Conservation (phyloP, 495 filamentous ascomycete genomes). For the Penicillium riverlandense region DNA sequence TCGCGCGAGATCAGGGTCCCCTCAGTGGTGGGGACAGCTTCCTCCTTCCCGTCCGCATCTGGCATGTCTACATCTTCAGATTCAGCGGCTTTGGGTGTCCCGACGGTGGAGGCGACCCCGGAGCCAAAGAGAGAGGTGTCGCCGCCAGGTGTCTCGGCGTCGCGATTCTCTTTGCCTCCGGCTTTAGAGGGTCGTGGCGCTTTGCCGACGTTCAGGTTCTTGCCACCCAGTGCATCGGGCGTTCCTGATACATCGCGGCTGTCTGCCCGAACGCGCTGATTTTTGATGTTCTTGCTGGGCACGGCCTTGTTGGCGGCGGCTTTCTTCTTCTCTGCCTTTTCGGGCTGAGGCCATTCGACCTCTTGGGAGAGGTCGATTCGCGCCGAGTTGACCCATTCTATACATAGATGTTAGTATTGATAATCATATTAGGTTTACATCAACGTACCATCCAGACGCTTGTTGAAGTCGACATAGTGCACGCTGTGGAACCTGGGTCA, state of each 20-base stretch:
- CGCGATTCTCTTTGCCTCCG: conserved; percentile 58
- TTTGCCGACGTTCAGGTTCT: conserved; percentile 41
- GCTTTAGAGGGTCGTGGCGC: conserved; percentile 45
- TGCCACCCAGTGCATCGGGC: conserved; percentile 47
- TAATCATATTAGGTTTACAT: background rate
- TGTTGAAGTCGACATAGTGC: conserved; percentile 99
- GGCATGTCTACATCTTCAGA: conserved; percentile 59
- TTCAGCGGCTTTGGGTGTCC: conserved; percentile 46
- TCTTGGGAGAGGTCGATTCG: conserved; percentile 75
- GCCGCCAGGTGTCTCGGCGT: conserved; percentile 24
- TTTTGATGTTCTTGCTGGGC: conserved; percentile 44
- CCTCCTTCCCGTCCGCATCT: conserved; percentile 45
- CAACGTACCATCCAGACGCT: conserved; percentile 71
- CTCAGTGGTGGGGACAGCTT: conserved; percentile 30
- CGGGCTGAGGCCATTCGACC: conserved; percentile 71
- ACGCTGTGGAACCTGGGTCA: conserved; percentile 48
- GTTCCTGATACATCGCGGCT: conserved; percentile 53
- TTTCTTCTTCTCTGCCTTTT: conserved; percentile 63
- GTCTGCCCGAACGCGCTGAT: conserved; percentile 40
- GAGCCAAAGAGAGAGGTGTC: conserved; percentile 36
- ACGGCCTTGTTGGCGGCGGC: conserved; percentile 36
- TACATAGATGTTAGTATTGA: conserved; percentile 9
- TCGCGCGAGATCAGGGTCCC: conserved; percentile 63
- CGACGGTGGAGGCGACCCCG: conserved; percentile 42
- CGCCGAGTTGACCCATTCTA: conserved; percentile 78